Percentiles rank a stretch among this genome's conserved stretches.
These are phyloP conservation scores for Tylopilus vinaceipallidus DNA, from an alignment of 768 basidiomycete genomes.

Conservation along the genomic window DNA sequence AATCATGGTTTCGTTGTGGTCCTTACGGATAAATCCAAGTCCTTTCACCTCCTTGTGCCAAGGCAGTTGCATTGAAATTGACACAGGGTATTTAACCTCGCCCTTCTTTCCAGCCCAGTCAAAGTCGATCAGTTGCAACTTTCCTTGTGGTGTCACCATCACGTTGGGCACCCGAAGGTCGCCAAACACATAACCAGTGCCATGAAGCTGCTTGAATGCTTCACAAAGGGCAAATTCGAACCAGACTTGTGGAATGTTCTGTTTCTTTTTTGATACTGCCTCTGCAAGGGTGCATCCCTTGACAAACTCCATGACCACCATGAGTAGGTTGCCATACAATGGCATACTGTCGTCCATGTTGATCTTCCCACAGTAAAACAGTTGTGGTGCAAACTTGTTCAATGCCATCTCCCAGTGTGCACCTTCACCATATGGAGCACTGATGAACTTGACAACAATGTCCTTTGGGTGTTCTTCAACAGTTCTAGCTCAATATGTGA, in stretches of 20 bases:
- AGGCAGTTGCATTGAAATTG: no score
- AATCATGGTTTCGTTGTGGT: no score
- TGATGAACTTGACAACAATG: slow-evolving; percentile 40
- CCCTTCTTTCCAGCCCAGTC: slow-evolving; percentile 8
- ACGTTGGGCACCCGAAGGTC: slow-evolving; percentile 37
- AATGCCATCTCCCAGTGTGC: slow-evolving; percentile 34
- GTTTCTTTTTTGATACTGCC: not conserved
- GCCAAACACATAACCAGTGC: slow-evolving; percentile 36
- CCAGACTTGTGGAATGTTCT: slow-evolving; percentile 14
- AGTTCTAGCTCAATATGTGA: slow-evolving; percentile 24
- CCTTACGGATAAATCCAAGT: no score
- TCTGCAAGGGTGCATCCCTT: slow-evolving; percentile 8
- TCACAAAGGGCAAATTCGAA: slow-evolving; percentile 20
- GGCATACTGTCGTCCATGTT: slow-evolving; percentile 3
- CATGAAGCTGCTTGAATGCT: slow-evolving; percentile 27
- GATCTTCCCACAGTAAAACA: slow-evolving; percentile 31
- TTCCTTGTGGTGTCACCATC: slow-evolving; percentile 19
- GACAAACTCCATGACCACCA: slow-evolving; percentile 43
- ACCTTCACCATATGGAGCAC: slow-evolving; percentile 30
- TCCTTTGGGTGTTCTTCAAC: not conserved
- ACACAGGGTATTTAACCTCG: not conserved
- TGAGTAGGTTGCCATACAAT: slow-evolving; percentile 20
- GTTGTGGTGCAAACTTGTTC: slow-evolving; percentile 25
- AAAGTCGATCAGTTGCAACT: slow-evolving; percentile 1
- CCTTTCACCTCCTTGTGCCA: no score